Percentiles rank a stretch among this genome's conserved stretches.
phyloP scores from a whole-genome alignment of 805 yeast species.

The Wickerhamomyces xylosicus region DNA sequence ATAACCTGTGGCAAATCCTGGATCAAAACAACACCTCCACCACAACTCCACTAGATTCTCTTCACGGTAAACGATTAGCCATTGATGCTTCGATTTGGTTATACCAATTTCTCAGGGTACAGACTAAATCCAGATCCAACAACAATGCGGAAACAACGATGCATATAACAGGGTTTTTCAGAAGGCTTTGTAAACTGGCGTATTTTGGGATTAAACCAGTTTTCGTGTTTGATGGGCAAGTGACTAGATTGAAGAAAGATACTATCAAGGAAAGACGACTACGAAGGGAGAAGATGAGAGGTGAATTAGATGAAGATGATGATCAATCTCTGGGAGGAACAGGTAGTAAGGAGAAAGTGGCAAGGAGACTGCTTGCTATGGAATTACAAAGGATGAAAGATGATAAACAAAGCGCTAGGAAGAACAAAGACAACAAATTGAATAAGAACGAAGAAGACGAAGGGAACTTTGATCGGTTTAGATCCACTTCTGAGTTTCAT shows the following conservation, averaged over 20 bases:
- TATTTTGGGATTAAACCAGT: conserved; percentile 84
- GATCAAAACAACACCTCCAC: conserved; percentile 86
- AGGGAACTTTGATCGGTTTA: conserved; percentile 21
- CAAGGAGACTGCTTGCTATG: conserved; percentile 68
- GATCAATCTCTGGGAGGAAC: too few species aligned
- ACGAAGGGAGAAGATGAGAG: conserved; percentile 40
- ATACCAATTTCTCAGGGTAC: conserved; percentile 67
- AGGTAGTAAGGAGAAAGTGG: conserved; percentile 48
- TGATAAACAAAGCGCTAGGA: conserved; percentile 1
- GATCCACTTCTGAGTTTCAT: conserved; percentile 73
- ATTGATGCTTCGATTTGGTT: conserved; percentile 99
- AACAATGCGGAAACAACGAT: conserved; percentile 66
- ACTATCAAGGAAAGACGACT: conserved; percentile 70
- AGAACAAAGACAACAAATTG: conserved; percentile 7
- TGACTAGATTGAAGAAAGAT: conserved; percentile 69
- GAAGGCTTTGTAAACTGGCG: conserved; percentile 83
- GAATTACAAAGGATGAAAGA: conserved; percentile 47
- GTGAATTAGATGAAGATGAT: conserved; percentile 56
- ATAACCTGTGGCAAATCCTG: conserved; percentile 84
- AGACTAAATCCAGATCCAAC: conserved; percentile 84
- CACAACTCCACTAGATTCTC: conserved; percentile 82
- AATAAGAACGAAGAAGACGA: background rate
- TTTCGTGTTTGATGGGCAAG: conserved; percentile 94
- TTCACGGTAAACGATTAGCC: conserved; percentile 71
- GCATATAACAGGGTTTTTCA: conserved; percentile 90